These are phyloP conservation scores for Fusarium citri DNA, from an alignment of 2,329 filamentous ascomycete species.

Conservation along the genomic window DNA sequence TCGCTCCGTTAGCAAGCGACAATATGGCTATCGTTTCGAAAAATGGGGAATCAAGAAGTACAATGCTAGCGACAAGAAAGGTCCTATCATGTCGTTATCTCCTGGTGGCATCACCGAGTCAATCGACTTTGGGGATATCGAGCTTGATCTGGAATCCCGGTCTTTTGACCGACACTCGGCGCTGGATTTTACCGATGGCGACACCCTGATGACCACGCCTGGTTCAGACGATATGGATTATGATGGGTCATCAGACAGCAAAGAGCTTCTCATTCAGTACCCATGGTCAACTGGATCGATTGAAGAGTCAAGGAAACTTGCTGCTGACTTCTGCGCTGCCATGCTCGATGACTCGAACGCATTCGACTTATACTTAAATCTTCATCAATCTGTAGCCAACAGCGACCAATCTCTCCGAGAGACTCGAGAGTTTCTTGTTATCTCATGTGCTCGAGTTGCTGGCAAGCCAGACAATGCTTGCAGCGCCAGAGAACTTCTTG, in stretches of 20 bases:
- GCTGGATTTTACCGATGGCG: background rate
- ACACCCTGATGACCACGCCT: background rate
- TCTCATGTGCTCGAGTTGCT: conserved; percentile 38
- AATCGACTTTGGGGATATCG: conserved; percentile 4
- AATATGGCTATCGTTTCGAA: conserved; percentile 48
- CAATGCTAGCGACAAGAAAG: conserved; percentile 33
- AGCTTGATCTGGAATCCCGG: conserved; percentile 1
- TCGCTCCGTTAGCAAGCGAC: conserved; percentile 43
- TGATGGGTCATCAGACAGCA: background rate
- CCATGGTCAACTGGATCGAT: conserved; percentile 29
- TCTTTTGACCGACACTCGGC: conserved; percentile 1
- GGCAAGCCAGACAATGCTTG: conserved; percentile 31
- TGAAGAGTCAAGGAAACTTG: conserved; percentile 39
- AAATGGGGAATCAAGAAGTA: conserved; percentile 48
- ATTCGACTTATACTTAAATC: conserved; percentile 32
- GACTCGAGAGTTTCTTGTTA: conserved; percentile 29
- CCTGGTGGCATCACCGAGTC: conserved; percentile 12
- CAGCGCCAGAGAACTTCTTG: conserved; percentile 29
- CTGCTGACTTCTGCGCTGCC: conserved; percentile 44
- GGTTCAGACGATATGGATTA: conserved; percentile 18
- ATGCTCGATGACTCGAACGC: conserved; percentile 45
- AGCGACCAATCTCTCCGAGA: background rate
- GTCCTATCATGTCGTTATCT: background rate
- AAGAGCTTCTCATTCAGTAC: conserved; percentile 13
- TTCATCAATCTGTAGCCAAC: conserved; percentile 19